phyloP scores from a whole-genome alignment of 257 asterid genomes.

The Gardenia jasminoides region DNA sequence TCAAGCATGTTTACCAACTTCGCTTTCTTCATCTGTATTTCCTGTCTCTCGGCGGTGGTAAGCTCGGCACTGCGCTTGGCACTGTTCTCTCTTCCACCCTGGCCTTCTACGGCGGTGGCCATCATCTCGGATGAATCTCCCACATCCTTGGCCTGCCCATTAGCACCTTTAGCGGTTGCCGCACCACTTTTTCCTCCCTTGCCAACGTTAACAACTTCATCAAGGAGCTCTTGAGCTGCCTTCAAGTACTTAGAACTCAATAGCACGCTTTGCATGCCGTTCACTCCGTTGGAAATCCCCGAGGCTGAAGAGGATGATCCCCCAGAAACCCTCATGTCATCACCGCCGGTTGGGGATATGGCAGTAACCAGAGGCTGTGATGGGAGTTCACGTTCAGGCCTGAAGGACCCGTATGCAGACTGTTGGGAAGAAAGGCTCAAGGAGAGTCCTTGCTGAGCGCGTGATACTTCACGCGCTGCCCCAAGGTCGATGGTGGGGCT shows the following conservation, averaged over 20 bases:
- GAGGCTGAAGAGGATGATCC: constrained; percentile 78
- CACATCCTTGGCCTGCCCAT: constrained; percentile 30
- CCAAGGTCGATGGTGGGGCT: constrained; percentile 37
- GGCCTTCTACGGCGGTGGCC: constrained; percentile 26
- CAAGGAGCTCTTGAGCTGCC: constrained; percentile 92
- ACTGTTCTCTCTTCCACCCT: constrained; percentile 39
- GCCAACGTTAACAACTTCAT: constrained; percentile 90
- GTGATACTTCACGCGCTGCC: constrained; percentile 68
- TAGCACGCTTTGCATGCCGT: constrained; percentile 57
- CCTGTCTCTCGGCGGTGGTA: constrained; percentile 78
- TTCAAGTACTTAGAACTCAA: constrained; percentile 71
- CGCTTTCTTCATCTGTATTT: constrained; percentile 95
- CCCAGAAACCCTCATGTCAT: constrained; percentile 47
- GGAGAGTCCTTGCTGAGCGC: constrained; percentile 72
- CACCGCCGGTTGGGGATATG: constrained; percentile 36
- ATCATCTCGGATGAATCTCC: constrained; percentile 41
- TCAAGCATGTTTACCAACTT: constrained; percentile 97
- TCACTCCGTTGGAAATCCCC: constrained; percentile 60
- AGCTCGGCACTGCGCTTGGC: constrained; percentile 59
- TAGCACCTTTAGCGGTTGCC: constrained; percentile 28
- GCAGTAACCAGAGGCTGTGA: constrained; percentile 33
- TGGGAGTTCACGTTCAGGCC: constrained; percentile 42
- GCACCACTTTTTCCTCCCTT: constrained; percentile 42
- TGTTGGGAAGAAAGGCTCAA: constrained; percentile 77
- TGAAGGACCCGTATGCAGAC: constrained; percentile 37